These are phyloP conservation scores for Rhynchospora pubera DNA, from an alignment of 176 grass and related monocot species.

Conservation along the genomic window DNA sequence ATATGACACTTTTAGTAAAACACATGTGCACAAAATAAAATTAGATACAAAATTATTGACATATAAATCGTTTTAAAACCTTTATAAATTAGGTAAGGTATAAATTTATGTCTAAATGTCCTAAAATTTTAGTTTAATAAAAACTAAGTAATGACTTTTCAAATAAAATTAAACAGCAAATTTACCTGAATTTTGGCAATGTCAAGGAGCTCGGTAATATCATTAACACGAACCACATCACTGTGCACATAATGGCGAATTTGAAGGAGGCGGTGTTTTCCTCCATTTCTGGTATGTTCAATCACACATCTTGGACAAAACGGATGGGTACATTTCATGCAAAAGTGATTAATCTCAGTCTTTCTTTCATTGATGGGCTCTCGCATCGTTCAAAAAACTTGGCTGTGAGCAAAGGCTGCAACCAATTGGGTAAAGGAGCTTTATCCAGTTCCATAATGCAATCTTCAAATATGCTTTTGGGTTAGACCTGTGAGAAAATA, in stretches of 20 bases:
- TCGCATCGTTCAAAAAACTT: constrained; percentile 14
- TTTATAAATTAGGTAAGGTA: neutral
- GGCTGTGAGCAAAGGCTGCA: constrained; percentile 7
- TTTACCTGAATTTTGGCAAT: constrained; percentile 16
- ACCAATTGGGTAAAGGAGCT: neutral
- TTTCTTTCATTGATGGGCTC: neutral
- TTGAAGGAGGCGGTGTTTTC: constrained; percentile 7
- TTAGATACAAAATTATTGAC: too few species aligned
- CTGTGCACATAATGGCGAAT: constrained; percentile 18
- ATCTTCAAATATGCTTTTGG: neutral
- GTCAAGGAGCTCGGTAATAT: neutral
- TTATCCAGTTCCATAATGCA: neutral
- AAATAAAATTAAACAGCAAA: neutral
- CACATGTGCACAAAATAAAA: too few species aligned
- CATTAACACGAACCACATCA: constrained; percentile 15
- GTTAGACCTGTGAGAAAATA: neutral
- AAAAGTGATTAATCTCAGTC: constrained; percentile 8
- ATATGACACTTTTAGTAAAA: too few species aligned
- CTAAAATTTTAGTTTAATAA: neutral
- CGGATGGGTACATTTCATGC: neutral
- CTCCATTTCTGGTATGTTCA: constrained; percentile 7
- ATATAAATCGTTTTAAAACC: too few species aligned
- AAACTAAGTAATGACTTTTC: neutral
- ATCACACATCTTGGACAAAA: neutral
- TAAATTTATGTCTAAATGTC: neutral